These are phyloP conservation scores for Ramalina intermedia DNA, from an alignment of 495 filamentous ascomycete species.

Conservation along the genomic window DNA sequence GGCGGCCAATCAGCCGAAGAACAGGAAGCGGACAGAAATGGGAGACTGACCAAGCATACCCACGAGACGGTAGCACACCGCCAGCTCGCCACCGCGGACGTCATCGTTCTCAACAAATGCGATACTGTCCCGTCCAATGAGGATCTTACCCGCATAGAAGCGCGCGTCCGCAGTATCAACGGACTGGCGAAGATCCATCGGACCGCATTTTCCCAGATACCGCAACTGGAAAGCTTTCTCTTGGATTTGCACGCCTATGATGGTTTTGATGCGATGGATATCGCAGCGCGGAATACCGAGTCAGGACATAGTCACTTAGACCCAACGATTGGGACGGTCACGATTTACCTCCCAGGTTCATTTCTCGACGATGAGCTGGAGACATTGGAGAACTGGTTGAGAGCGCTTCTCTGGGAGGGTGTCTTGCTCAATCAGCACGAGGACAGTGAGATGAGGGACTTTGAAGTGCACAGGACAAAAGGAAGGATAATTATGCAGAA, in stretches of 20 bases:
- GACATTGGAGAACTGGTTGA: constrained; percentile 66
- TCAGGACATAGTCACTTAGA: constrained; percentile 66
- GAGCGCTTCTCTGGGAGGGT: constrained; percentile 70
- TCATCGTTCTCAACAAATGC: constrained; percentile 86
- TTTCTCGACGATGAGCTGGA: constrained; percentile 39
- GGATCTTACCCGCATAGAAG: constrained; percentile 48
- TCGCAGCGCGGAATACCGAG: constrained; percentile 32
- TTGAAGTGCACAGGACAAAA: constrained; percentile 77
- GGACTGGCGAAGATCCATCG: constrained; percentile 72
- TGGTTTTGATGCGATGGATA: constrained; percentile 49
- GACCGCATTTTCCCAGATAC: constrained; percentile 65
- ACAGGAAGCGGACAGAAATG: constrained; percentile 30
- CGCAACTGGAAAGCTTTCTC: constrained; percentile 68
- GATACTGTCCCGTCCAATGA: constrained; percentile 59
- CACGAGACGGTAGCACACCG: constrained; percentile 81
- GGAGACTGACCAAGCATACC: constrained; percentile 39
- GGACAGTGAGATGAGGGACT: constrained; percentile 16
- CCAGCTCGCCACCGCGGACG: constrained; percentile 95
- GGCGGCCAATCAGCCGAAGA: constrained; percentile 11
- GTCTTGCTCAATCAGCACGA: constrained; percentile 34
- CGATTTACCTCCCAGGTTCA: constrained; percentile 40
- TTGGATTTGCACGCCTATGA: constrained; percentile 92
- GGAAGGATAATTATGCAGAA: constrained; percentile 49
- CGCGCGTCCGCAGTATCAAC: constrained; percentile 70
- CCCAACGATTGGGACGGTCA: constrained; percentile 77